Conservation (phyloP, 2,329 filamentous ascomycete species). For the Xylariales sp. region DNA sequence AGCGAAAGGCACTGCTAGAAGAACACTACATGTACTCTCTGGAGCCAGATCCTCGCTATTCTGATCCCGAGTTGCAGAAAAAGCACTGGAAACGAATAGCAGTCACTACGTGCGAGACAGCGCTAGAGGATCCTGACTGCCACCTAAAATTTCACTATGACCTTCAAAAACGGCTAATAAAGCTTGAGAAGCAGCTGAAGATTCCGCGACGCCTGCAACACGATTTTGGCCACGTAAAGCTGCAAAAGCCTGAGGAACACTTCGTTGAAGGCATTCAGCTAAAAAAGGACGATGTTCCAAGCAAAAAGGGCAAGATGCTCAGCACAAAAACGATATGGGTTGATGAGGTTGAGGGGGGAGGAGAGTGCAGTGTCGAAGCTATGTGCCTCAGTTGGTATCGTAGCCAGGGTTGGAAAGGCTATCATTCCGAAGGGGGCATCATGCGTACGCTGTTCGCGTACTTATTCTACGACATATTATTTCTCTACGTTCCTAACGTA, state of each 20-base stretch:
- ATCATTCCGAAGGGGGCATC: constrained; percentile 88
- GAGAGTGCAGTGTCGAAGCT: constrained; percentile 82
- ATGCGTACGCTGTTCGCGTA: constrained; percentile 87
- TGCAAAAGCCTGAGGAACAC: constrained; percentile 72
- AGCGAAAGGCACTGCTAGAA: constrained; percentile 88
- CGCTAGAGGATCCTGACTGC: constrained; percentile 81
- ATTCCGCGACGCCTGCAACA: constrained; percentile 84
- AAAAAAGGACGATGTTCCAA: constrained; percentile 49
- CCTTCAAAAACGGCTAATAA: constrained; percentile 86
- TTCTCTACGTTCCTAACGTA: constrained; percentile 90
- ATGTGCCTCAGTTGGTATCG: constrained; percentile 92
- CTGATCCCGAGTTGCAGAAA: constrained; percentile 53
- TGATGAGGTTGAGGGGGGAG: constrained; percentile 64
- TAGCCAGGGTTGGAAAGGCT: constrained; percentile 84
- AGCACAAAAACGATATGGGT: constrained; percentile 83
- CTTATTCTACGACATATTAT: constrained; percentile 89
- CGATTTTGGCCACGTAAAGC: constrained; percentile 81
- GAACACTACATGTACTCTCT: constrained; percentile 86
- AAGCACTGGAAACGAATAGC: constrained; percentile 79
- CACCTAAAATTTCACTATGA: constrained; percentile 94
- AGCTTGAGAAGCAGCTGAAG: constrained; percentile 80
- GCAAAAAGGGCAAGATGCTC: constrained; percentile 34
- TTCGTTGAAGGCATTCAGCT: constrained; percentile 74
- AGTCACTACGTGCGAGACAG: constrained; percentile 75
- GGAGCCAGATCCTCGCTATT: constrained; percentile 33